A percentile compares a stretch with the other conserved stretches of the same genome.
Evolutionary conservation across 495 filamentous ascomycete genomes (phyloP).

Genomic region (Podospora australis): DNA sequence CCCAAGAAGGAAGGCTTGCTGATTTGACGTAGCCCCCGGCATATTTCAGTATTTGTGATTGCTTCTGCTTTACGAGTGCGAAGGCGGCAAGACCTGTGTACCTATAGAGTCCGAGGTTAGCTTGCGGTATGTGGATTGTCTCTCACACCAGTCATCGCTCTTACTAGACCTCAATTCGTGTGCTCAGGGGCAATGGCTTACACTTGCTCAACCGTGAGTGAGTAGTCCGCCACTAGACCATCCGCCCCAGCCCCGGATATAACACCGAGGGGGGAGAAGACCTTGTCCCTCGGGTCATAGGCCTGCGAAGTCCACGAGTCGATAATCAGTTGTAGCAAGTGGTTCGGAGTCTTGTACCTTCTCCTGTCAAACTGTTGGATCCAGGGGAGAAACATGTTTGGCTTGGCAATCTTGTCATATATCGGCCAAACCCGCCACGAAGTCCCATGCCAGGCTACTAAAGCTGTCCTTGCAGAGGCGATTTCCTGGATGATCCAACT

Average conservation of each 20-base stretch:
- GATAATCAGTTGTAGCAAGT: slow-evolving; percentile 16
- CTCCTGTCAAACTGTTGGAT: slow-evolving; percentile 8
- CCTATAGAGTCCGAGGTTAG: too few relatives aligned
- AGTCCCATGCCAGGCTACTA: slow-evolving; percentile 15
- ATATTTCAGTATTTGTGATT: slow-evolving; percentile 11
- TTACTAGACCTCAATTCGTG: background rate
- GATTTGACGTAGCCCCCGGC: slow-evolving; percentile 11
- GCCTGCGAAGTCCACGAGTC: slow-evolving; percentile 17
- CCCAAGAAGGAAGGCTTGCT: slow-evolving; percentile 17
- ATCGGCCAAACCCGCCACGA: slow-evolving; percentile 15
- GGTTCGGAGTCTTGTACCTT: slow-evolving; percentile 12
- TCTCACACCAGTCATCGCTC: background rate
- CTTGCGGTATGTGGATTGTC: background rate
- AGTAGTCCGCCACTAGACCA: slow-evolving; percentile 19
- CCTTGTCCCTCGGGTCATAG: slow-evolving; percentile 24
- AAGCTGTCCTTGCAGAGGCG: slow-evolving; percentile 12
- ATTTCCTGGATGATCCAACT: slow-evolving; percentile 24
- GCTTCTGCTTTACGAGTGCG: slow-evolving; percentile 7
- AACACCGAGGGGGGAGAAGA: slow-evolving; percentile 23
- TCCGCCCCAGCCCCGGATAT: slow-evolving; percentile 13
- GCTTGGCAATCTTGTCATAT: background rate
- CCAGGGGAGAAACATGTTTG: slow-evolving; percentile 12
- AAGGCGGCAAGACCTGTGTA: slow-evolving; percentile 16
- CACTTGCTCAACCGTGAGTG: slow-evolving; percentile 13
- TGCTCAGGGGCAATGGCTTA: background rate